These are phyloP conservation scores for Aspergillus sparsus DNA, from an alignment of 495 filamentous ascomycete genomes.

Conservation along the genomic window DNA sequence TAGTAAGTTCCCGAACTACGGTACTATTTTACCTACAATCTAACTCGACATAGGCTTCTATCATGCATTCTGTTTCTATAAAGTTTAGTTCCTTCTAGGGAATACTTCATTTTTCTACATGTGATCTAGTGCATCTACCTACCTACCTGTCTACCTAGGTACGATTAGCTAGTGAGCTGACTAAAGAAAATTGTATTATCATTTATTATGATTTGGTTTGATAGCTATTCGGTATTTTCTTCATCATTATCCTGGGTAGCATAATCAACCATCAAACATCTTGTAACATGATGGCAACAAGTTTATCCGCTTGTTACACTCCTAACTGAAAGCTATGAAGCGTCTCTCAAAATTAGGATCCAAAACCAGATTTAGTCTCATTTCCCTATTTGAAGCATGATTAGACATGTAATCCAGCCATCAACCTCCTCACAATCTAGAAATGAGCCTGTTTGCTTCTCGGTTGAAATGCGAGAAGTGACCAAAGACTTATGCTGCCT, in stretches of 20 bases:
- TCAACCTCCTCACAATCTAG: background rate
- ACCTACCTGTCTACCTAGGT: too few relatives aligned
- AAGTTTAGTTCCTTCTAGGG: conserved; percentile 55
- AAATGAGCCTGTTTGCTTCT: too few relatives aligned
- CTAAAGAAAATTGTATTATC: background rate
- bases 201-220: background rate
- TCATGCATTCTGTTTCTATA: conserved; percentile 91
- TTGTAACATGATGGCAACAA: too few relatives aligned
- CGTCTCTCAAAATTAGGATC: too few relatives aligned
- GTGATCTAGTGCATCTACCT: background rate
- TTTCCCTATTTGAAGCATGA: too few relatives aligned
- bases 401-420: background rate
- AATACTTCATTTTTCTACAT: background rate
- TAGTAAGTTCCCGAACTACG: conserved; percentile 43
- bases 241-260: too few relatives aligned
- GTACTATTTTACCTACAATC: background rate
- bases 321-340: too few relatives aligned
- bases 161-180: background rate
- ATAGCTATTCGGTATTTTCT: too few relatives aligned
- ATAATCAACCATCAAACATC: too few relatives aligned
- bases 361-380: too few relatives aligned
- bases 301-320: too few relatives aligned
- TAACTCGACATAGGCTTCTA: conserved; percentile 63
- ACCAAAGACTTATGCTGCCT: background rate
- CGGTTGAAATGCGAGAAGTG: background rate